Percentiles rank a stretch among this genome's conserved stretches.
Conservation (phyloP, 805 yeast genomes). For the Myxozyma monticola region DNA sequence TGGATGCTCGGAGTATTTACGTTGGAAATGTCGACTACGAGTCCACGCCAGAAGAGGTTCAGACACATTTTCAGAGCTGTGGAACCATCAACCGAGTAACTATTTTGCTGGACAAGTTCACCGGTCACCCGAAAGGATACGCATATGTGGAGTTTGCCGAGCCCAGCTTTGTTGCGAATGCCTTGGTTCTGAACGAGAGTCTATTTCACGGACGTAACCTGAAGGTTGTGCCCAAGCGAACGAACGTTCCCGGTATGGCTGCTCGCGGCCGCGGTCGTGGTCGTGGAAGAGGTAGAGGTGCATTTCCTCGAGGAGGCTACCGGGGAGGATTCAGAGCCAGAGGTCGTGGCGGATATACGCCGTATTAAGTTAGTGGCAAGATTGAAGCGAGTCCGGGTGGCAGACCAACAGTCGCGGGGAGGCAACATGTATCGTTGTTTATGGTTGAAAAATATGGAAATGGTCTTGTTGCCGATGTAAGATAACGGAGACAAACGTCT, state of each 20-base stretch:
- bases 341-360: conserved; percentile 48
- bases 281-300: conserved; percentile 45
- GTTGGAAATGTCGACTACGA: conserved; percentile 85
- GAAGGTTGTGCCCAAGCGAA: conserved; percentile 75
- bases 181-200: conserved; percentile 65
- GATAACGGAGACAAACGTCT: no score
- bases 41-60: conserved; percentile 75
- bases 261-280: conserved; percentile 55
- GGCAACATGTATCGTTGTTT: neutral
- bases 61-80: conserved; percentile 64
- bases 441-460: no score
- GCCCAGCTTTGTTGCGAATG: conserved; percentile 60
- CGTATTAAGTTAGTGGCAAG: no score
- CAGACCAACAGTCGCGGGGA: no score
- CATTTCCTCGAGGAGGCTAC: conserved; percentile 32
- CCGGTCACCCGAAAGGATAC: conserved; percentile 79
- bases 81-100: conserved; percentile 81
- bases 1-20: conserved; percentile 75
- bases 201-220: conserved; percentile 67
- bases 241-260: conserved; percentile 72
- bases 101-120: conserved; percentile 65
- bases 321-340: conserved; percentile 46
- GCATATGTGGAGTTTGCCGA: conserved; percentile 85
- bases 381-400: no score
- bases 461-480: no score